Percentiles rank a stretch among this genome's conserved stretches.
Evolutionary conservation across 257 asterid genomes (phyloP).

Genomic region (Solanum pimpinellifolium): DNA sequence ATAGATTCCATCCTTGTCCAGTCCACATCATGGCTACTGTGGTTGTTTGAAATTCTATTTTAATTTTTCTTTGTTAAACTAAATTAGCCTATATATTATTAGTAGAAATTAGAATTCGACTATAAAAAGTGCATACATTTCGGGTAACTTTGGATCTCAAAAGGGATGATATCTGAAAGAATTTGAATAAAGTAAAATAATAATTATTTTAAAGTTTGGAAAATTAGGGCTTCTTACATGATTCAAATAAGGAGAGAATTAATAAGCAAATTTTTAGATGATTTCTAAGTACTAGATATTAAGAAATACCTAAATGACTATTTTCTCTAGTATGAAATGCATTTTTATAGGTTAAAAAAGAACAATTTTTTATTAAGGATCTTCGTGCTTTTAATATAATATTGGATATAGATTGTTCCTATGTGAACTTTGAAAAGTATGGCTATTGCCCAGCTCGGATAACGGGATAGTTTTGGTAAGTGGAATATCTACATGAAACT

Average conservation of each 20-base stretch:
- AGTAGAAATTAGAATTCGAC: not conserved
- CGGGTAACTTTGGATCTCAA: not conserved
- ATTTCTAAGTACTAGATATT: not conserved
- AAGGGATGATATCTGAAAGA: not conserved
- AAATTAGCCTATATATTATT: not conserved
- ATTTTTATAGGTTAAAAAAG: not conserved
- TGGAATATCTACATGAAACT: not conserved
- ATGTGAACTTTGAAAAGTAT: not conserved
- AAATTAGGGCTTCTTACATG: not conserved
- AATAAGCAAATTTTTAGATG: not conserved
- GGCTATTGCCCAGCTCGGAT: not conserved
- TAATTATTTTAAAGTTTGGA: not conserved
- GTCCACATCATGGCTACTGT: too few species aligned
- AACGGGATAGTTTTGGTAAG: not conserved
- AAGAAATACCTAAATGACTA: not conserved
- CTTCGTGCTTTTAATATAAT: not conserved
- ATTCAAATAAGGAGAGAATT: not conserved
- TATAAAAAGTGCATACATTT: not conserved
- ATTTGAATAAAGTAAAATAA: not conserved
- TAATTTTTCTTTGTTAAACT: not conserved
- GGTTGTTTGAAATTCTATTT: not conserved
- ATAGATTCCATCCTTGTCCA: too few species aligned
- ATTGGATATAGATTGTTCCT: not conserved
- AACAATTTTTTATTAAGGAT: not conserved
- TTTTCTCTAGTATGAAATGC: not conserved